A percentile compares a stretch with the other conserved stretches of the same genome.
Conservation (phyloP, 225 moss, liverwort and hornwort species). For the Rhytidiadelphus loreus region DNA sequence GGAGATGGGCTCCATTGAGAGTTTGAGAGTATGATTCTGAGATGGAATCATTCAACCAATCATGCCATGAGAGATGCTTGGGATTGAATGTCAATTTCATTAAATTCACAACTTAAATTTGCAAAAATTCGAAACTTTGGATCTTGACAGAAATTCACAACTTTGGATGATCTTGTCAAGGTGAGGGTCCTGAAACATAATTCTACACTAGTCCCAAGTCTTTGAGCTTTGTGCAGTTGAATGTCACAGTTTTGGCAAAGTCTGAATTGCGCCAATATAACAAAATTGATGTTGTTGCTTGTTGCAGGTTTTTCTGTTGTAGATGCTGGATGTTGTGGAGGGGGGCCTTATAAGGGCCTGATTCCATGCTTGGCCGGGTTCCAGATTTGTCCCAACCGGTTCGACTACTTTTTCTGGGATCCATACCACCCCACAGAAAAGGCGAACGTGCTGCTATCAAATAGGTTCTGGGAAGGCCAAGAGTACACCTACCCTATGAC, state of each 20-base stretch:
- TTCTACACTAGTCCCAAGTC: not conserved
- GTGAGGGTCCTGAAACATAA: not conserved
- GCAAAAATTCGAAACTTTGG: not conserved
- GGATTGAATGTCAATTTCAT: not conserved
- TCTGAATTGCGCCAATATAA: not conserved
- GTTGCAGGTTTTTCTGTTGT: constrained; percentile 40
- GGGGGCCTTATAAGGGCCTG: constrained; percentile 48
- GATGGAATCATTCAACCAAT: not conserved
- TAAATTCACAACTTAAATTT: not conserved
- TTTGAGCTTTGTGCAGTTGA: not conserved
- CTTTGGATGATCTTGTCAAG: not conserved
- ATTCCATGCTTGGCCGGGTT: constrained; percentile 28
- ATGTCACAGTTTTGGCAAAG: not conserved
- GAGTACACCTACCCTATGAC: constrained; percentile 17
- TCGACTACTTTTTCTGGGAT: constrained; percentile 75
- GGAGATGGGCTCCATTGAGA: not conserved
- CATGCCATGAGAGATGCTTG: not conserved
- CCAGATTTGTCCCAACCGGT: constrained; percentile 30
- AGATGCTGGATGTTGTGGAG: constrained; percentile 53
- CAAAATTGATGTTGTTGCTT: not conserved
- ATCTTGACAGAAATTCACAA: not conserved
- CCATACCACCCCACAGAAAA: constrained; percentile 70
- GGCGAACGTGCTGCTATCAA: constrained; percentile 29
- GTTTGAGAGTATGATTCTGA: not conserved
- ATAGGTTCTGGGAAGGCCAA: not conserved